Conservation (phyloP, 2,329 filamentous ascomycete genomes). For the Paecilomyces sp. region DNA sequence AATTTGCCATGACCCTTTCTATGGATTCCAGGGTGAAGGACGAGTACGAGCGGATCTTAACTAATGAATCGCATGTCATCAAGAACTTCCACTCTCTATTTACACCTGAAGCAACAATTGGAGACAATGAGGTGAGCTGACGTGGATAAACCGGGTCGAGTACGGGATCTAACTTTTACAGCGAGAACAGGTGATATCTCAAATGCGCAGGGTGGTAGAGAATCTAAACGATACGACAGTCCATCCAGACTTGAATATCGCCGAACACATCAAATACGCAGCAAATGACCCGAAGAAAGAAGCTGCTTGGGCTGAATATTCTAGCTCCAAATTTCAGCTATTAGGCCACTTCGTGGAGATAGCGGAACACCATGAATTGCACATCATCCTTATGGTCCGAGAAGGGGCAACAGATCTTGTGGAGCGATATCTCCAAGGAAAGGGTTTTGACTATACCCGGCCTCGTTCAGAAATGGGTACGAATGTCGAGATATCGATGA, state of each 20-base stretch:
- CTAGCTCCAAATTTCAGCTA: conserved; percentile 39
- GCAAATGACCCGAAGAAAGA: conserved; percentile 28
- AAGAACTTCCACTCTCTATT: conserved; percentile 18
- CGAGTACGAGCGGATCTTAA: conserved; percentile 30
- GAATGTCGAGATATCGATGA: conserved; percentile 28
- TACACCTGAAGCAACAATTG: conserved; percentile 6
- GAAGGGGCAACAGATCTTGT: conserved; percentile 29
- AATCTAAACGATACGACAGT: conserved; percentile 36
- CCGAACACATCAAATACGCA: conserved; percentile 27
- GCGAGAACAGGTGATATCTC: conserved; percentile 18
- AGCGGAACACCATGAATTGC: conserved; percentile 24
- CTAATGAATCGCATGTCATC: conserved; percentile 20
- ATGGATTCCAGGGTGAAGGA: conserved; percentile 39
- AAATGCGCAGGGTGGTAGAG: conserved; percentile 26
- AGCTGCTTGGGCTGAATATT: conserved; percentile 40
- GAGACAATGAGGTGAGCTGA: conserved; percentile 19
- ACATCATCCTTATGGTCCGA: conserved; percentile 33
- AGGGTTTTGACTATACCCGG: conserved; percentile 27
- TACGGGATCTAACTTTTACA: conserved; percentile 5
- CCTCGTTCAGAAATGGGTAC: conserved; percentile 23
- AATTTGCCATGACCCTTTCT: conserved; percentile 34
- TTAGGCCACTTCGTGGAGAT: conserved; percentile 35
- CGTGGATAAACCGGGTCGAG: background rate
- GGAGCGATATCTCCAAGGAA: conserved; percentile 36
- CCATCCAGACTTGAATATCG: conserved; percentile 39